Base-by-base conservation (phyloP, 257 asterid species). In the Petrea volubilis region DNA sequence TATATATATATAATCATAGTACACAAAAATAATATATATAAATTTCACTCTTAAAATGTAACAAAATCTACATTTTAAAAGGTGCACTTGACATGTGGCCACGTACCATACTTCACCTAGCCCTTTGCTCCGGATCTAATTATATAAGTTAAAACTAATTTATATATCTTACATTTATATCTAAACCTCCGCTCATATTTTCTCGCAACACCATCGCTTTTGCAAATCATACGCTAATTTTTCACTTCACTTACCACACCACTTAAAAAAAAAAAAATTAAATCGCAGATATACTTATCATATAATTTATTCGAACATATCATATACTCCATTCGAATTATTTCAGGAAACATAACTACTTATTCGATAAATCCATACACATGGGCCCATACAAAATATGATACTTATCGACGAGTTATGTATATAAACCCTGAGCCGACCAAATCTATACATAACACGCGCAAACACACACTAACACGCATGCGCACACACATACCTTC, bases 41-140 rank as follows among this genome's bases (percentile, higher is more conserved):
- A 6, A 5, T 6, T 6, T 6, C 12, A 18, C 9, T 21, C 9
- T 50, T 50, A 27, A 0, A 33, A 36, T 52, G 64, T 70, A 79
- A 82, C 80, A 74, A 83, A 71, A 72, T 59, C 76, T 74, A 67
- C 79, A 77, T 46, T 68, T 46, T 67, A 60, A 55, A 74, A 77
- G 70, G 65, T 23, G 56, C 7, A 52, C 47, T 60, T 15, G 47
- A 53, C 75, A 68, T 68, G 81, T 75, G 81, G 79, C 50, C 9
- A 79, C 75, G 33, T 8, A 28, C 36, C 67, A 74, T 64, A 67
- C 47, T 63, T 47, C 57, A 55, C 64, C 63, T 63, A n/a, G 76
- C 83, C 75, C 27, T 52, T 70, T 49, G 34, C 33, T 41, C 20
- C 72, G 66, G 73, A 73, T 58, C 71, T 34, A n/a, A 38, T 31